Conservation (phyloP, 129 eudicot genomes). For the Helianthus annuus region DNA sequence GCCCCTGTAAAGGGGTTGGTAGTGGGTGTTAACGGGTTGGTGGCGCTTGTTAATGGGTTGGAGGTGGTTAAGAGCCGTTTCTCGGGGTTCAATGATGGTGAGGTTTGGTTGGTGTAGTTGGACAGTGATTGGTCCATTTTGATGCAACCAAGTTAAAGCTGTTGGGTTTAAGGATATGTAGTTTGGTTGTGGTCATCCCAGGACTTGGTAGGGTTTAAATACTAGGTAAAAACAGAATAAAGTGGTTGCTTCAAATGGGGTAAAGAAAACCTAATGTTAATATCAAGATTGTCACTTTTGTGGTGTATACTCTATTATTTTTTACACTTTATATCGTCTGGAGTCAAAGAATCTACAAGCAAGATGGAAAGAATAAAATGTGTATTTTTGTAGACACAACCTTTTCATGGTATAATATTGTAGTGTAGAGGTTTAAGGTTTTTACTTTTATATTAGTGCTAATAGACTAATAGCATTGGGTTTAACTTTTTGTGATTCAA, state of each 20-base stretch:
- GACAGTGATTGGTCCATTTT: constrained; percentile 28
- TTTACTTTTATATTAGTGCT: not conserved
- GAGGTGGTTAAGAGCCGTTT: constrained; percentile 29
- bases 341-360: constrained; percentile 37
- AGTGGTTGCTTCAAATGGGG: constrained; percentile 49
- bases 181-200: constrained; percentile 23
- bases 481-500: not conserved
- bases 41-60: constrained; percentile 16
- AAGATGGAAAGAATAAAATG: constrained; percentile 1
- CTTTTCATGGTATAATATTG: not conserved
- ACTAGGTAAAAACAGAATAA: constrained; percentile 39
- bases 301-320: constrained; percentile 26
- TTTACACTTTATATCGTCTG: constrained; percentile 34
- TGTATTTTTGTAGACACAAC: not conserved
- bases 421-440: not conserved
- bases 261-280: constrained; percentile 28
- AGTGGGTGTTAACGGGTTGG: constrained; percentile 12
- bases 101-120: constrained; percentile 28
- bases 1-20: constrained; percentile 30
- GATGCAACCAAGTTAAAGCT: not conserved
- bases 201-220: constrained; percentile 25
- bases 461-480: not conserved
- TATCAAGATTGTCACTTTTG: constrained; percentile 43
- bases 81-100: constrained; percentile 33
- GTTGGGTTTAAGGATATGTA: not conserved